Conservation (phyloP, 768 basidiomycete species). For the Peribolospora kevripleyi region DNA sequence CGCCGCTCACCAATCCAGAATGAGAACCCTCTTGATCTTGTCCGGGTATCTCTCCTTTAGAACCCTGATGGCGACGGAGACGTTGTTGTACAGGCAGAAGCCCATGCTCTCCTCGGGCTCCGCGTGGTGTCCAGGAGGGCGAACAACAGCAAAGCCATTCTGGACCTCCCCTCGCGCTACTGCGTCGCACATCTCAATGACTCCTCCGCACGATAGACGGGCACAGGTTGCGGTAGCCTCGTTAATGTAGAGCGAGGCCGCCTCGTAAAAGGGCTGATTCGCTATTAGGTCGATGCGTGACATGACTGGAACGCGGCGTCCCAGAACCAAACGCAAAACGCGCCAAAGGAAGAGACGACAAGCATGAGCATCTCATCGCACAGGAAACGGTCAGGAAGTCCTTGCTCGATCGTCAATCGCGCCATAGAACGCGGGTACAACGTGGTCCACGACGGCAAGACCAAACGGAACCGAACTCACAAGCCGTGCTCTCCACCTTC, state of each 20-base stretch:
- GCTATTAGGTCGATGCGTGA: not conserved
- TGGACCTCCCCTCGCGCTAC: slow-evolving; percentile 58
- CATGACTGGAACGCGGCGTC: not conserved
- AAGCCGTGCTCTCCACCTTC: slow-evolving; percentile 55
- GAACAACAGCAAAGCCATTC: slow-evolving; percentile 80
- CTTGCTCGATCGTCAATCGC: not conserved
- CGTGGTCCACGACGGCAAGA: not conserved
- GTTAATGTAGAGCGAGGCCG: slow-evolving; percentile 77
- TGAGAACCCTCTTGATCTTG: slow-evolving; percentile 56
- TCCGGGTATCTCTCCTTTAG: slow-evolving; percentile 29
- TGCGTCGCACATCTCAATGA: slow-evolving; percentile 65
- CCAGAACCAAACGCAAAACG: not conserved
- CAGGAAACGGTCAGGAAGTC: not conserved
- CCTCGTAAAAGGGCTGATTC: slow-evolving; percentile 52
- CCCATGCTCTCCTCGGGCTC: slow-evolving; percentile 98
- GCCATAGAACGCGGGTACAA: not conserved
- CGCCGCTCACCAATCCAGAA: slow-evolving; percentile 66
- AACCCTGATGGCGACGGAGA: slow-evolving; percentile 73
- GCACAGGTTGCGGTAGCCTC: slow-evolving; percentile 62
- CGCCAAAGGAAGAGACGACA: slow-evolving; percentile 2
- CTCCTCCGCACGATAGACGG: slow-evolving; percentile 74
- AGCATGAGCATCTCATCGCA: not conserved
- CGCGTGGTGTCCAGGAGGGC: slow-evolving; percentile 93
- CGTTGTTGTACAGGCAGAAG: slow-evolving; percentile 98
- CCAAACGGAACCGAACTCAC: slow-evolving; percentile 27